A percentile compares a stretch with the other conserved stretches of the same genome.
phyloP scores from a whole-genome alignment of 345 rosid species.

The Syzygium aqueum region DNA sequence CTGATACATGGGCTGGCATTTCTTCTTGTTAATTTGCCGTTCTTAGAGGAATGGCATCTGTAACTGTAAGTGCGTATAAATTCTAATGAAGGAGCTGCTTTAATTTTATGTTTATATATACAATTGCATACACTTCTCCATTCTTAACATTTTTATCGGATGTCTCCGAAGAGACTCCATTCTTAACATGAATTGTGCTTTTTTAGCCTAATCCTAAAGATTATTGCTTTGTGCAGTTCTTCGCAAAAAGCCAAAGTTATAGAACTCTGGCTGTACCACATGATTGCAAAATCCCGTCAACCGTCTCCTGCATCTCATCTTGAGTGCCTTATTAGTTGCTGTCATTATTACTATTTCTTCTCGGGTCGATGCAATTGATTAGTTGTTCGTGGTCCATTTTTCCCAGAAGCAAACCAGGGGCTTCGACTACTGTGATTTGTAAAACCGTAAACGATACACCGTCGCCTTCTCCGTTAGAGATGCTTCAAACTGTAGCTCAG shows the following conservation, averaged over 20 bases:
- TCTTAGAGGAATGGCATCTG: background rate
- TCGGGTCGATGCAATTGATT: background rate
- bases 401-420: background rate
- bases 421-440: background rate
- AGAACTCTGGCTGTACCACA: background rate
- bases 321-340: background rate
- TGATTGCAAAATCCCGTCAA: background rate
- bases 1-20: background rate
- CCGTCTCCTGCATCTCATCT: background rate
- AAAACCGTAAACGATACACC: background rate
- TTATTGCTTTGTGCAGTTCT: background rate
- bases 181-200: background rate
- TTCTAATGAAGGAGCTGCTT: background rate
- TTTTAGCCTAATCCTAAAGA: background rate
- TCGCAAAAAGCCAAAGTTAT: background rate
- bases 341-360: background rate
- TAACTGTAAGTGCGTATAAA: background rate
- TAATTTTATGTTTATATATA: background rate
- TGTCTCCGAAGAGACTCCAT: no score
- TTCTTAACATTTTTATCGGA: no score
- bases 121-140: background rate
- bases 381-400: background rate
- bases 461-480: background rate
- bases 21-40: background rate
- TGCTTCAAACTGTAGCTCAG: background rate